These are phyloP conservation scores for Daldinia eschscholtzii DNA, from an alignment of 2,329 filamentous ascomycete species.

Conservation along the genomic window DNA sequence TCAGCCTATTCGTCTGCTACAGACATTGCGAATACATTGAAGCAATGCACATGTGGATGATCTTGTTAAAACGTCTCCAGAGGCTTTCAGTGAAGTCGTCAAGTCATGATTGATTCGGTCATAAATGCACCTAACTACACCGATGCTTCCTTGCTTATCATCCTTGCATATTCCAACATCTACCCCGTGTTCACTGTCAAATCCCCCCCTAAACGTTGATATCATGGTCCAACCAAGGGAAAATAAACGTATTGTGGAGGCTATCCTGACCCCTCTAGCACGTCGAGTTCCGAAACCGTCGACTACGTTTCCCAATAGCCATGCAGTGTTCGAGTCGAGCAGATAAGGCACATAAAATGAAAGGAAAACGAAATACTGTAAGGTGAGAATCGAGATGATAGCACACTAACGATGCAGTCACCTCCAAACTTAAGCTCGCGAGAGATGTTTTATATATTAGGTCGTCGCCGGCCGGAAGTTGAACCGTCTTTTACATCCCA, in stretches of 20 bases:
- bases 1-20: constrained; percentile 7
- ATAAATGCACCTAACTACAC: constrained; percentile 53
- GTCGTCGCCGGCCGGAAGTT: constrained; percentile 51
- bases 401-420: constrained; percentile 42
- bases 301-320: constrained; percentile 44
- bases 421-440: constrained; percentile 49
- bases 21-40: constrained; percentile 18
- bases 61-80: constrained; percentile 7
- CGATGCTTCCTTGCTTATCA: constrained; percentile 46
- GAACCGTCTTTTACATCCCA: constrained; percentile 49
- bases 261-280: constrained; percentile 44
- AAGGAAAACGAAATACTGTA: constrained; percentile 41
- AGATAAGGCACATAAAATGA: constrained; percentile 41
- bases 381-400: constrained; percentile 42
- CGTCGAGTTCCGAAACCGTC: constrained; percentile 43
- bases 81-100: constrained; percentile 46
- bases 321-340: constrained; percentile 46
- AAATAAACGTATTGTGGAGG: constrained; percentile 35
- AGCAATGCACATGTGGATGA: constrained; percentile 21
- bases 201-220: constrained; percentile 34
- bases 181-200: constrained; percentile 44
- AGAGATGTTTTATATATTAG: constrained; percentile 53
- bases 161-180: constrained; percentile 43
- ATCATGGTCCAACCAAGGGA: constrained; percentile 42
- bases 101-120: constrained; percentile 52